A percentile compares a stretch with the other conserved stretches of the same genome.
These are phyloP conservation scores for Lichtheimia hyalospora DNA, from an alignment of 371 early-diverging fungal genomes.

Conservation along the genomic window DNA sequence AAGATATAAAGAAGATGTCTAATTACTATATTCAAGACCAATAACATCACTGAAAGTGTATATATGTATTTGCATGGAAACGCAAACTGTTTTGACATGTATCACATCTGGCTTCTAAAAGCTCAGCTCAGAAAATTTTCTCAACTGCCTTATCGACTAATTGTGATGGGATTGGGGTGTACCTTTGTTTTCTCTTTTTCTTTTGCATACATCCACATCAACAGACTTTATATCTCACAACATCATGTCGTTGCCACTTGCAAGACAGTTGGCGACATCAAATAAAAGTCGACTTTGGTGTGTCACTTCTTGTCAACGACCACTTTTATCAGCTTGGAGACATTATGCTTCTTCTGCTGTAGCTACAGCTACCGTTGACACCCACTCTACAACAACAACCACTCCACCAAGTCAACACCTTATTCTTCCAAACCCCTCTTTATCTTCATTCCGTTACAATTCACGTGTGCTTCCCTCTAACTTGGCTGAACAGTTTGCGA, in stretches of 20 bases:
- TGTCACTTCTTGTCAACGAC: neutral
- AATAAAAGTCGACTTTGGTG: neutral
- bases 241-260: slow-evolving; percentile 8
- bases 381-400: neutral
- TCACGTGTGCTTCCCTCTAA: slow-evolving; percentile 36
- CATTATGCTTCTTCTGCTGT: neutral
- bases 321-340: neutral
- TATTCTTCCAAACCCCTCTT: slow-evolving; percentile 41
- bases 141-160: too few relatives aligned
- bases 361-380: slow-evolving; percentile 12
- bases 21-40: too few relatives aligned
- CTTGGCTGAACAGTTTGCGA: slow-evolving; percentile 49
- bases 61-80: too few relatives aligned
- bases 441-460: slow-evolving; percentile 24
- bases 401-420: slow-evolving; percentile 9
- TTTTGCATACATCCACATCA: too few relatives aligned
- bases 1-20: too few relatives aligned
- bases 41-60: too few relatives aligned
- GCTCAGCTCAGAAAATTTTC: too few relatives aligned
- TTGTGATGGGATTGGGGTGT: too few relatives aligned
- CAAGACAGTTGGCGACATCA: slow-evolving; percentile 10
- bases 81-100: too few relatives aligned
- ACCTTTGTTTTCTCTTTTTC: too few relatives aligned
- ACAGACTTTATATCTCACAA: neutral
- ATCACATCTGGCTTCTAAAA: too few relatives aligned